These are phyloP conservation scores for Keithomyces neogunnii DNA, from an alignment of 2,329 filamentous ascomycete species.

Conservation along the genomic window DNA sequence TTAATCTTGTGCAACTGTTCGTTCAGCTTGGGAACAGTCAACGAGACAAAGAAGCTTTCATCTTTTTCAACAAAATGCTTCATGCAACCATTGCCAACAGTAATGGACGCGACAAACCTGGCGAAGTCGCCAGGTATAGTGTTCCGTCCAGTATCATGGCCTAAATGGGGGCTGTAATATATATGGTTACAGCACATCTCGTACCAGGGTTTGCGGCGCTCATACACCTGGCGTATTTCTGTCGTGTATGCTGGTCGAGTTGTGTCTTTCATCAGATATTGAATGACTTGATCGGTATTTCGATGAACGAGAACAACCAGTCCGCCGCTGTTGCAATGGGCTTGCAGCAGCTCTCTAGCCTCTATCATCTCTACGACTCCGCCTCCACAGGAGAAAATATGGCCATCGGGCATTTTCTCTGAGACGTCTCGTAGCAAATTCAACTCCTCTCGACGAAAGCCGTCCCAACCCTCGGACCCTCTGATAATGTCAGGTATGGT, in stretches of 20 bases:
- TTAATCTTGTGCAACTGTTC: slow-evolving; percentile 57
- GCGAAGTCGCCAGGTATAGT: slow-evolving; percentile 26
- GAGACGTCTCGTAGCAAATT: slow-evolving; percentile 65
- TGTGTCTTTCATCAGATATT: slow-evolving; percentile 82
- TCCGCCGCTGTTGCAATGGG: slow-evolving; percentile 68
- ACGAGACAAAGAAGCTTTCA: slow-evolving; percentile 84
- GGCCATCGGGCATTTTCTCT: slow-evolving; percentile 61
- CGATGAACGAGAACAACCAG: slow-evolving; percentile 82
- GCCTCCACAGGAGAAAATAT: slow-evolving; percentile 90
- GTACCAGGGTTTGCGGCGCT: slow-evolving; percentile 83
- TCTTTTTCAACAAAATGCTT: slow-evolving; percentile 39
- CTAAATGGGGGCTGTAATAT: slow-evolving; percentile 70
- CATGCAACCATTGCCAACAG: slow-evolving; percentile 37
- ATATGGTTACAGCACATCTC: slow-evolving; percentile 89
- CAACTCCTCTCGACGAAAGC: slow-evolving; percentile 74
- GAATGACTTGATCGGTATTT: slow-evolving; percentile 78
- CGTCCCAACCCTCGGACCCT: slow-evolving; percentile 67
- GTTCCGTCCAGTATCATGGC: slow-evolving; percentile 13
- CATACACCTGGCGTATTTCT: slow-evolving; percentile 85
- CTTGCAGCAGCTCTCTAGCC: slow-evolving; percentile 65
- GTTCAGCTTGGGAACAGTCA: slow-evolving; percentile 72
- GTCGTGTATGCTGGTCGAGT: slow-evolving; percentile 86
- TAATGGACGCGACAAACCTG: slow-evolving; percentile 31
- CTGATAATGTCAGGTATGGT: slow-evolving; percentile 83
- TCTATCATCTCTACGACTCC: slow-evolving; percentile 82